phyloP scores from a whole-genome alignment of 441 rosid genomes.

The Populus hybrid region DNA sequence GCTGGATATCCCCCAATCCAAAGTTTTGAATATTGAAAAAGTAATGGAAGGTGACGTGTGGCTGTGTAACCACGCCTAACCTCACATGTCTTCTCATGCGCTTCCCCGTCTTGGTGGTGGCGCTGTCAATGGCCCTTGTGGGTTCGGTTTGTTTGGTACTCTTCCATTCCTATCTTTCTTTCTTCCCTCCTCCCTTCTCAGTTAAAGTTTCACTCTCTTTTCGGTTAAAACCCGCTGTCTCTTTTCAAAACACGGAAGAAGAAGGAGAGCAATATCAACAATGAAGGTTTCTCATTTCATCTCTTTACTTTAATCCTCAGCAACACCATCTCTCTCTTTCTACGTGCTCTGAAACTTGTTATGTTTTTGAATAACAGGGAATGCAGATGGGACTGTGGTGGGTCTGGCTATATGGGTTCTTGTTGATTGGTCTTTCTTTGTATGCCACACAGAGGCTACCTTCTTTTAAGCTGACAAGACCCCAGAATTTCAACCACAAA shows the following conservation, averaged over 20 bases:
- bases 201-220: conserved; percentile 49
- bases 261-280: not conserved
- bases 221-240: not conserved
- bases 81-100: conserved; percentile 28
- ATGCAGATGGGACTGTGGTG: conserved; percentile 53
- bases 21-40: too few relatives aligned
- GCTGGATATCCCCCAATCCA: too few relatives aligned
- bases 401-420: conserved; percentile 73
- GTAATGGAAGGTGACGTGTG: conserved; percentile 18
- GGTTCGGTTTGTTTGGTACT: conserved; percentile 21
- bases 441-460: conserved; percentile 71
- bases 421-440: conserved; percentile 68
- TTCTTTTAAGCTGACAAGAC: conserved; percentile 23
- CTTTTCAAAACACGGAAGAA: too few relatives aligned
- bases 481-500: not conserved
- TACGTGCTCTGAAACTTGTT: not conserved
- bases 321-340: too few relatives aligned
- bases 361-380: conserved; percentile 33
- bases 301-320: not conserved
- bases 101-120: conserved; percentile 32
- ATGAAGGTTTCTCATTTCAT: conserved; percentile 32
- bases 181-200: not conserved
- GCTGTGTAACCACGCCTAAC: conserved; percentile 3
- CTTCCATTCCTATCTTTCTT: conserved; percentile 27
- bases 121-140: not conserved